Percentiles rank a stretch among this genome's conserved stretches.
These are phyloP conservation scores for Ramaria rubella DNA, from an alignment of 768 basidiomycete species.

Conservation along the genomic window DNA sequence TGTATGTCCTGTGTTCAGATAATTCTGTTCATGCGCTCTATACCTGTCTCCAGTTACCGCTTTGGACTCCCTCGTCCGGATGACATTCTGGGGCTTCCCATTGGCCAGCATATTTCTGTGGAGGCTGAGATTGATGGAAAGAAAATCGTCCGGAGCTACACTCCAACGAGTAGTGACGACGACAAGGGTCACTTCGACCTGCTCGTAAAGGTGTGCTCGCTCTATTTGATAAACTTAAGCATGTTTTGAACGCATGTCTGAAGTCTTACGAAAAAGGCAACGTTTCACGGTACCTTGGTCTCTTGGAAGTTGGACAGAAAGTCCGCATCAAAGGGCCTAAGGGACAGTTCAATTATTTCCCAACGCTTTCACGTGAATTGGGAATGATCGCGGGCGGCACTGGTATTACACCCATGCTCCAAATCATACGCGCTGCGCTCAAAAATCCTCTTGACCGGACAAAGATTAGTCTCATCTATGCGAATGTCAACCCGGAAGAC, in stretches of 20 bases:
- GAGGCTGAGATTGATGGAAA: slow-evolving; percentile 90
- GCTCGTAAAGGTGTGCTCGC: slow-evolving; percentile 75
- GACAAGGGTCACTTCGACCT: slow-evolving; percentile 93
- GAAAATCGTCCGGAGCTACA: slow-evolving; percentile 85
- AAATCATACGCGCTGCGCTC: slow-evolving; percentile 91
- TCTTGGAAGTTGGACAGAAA: slow-evolving; percentile 81
- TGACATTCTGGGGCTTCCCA: slow-evolving; percentile 85
- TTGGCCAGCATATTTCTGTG: slow-evolving; percentile 94
- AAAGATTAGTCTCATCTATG: slow-evolving; percentile 83
- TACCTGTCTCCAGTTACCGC: slow-evolving; percentile 61
- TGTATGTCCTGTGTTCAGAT: slow-evolving; percentile 49
- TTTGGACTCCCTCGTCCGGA: slow-evolving; percentile 71
- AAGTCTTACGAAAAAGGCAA: slow-evolving; percentile 97
- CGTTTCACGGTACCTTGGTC: slow-evolving; percentile 80
- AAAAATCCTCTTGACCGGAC: slow-evolving; percentile 85
- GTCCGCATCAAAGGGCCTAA: slow-evolving; percentile 93
- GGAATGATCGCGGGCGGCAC: slow-evolving; percentile 99
- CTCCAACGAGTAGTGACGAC: slow-evolving; percentile 90
- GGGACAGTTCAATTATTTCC: slow-evolving; percentile 84
- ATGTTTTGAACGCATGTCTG: not conserved
- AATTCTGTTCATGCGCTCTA: not conserved
- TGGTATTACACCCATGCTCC: slow-evolving; percentile 98
- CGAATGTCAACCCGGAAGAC: slow-evolving; percentile 89
- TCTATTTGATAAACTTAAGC: not conserved
- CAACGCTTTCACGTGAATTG: slow-evolving; percentile 65